Percentiles rank a stretch among this genome's conserved stretches.
These are phyloP conservation scores for Amaranthus tricolor DNA, from an alignment of 179 eudicot genomes.

Conservation along the genomic window DNA sequence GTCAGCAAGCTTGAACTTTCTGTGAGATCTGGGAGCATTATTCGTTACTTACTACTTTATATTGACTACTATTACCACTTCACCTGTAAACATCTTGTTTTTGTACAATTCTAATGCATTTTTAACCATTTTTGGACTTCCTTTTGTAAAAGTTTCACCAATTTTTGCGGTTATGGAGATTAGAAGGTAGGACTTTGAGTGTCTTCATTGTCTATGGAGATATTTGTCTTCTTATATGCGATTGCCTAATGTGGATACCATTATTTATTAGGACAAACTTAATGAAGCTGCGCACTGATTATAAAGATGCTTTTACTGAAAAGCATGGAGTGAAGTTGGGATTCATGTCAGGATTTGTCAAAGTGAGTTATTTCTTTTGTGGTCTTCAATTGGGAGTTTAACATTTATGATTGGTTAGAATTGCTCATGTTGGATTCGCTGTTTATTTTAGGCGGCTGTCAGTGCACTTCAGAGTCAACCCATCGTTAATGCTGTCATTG, in stretches of 20 bases:
- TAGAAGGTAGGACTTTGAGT: neutral
- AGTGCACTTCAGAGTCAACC: conserved; percentile 96
- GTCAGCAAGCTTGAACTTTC: too few relatives aligned
- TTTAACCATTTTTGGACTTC: neutral
- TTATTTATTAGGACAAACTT: conserved; percentile 74
- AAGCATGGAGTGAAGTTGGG: conserved; percentile 99
- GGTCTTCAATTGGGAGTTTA: neutral
- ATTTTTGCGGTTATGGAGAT: neutral
- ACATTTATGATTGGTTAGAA: neutral
- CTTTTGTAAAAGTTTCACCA: neutral
- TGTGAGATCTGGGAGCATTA: too few relatives aligned
- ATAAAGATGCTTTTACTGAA: conserved; percentile 89
- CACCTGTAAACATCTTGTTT: neutral
- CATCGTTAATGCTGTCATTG: conserved; percentile 91
- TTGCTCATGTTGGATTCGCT: conserved; percentile 15
- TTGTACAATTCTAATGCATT: neutral
- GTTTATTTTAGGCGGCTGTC: conserved; percentile 68
- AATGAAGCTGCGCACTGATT: conserved; percentile 98
- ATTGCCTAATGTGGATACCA: conserved; percentile 14
- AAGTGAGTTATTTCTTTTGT: conserved; percentile 42
- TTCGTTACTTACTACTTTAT: neutral
- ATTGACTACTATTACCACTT: neutral
- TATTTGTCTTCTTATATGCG: conserved; percentile 2
- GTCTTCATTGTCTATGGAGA: neutral
- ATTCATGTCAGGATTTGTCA: conserved; percentile 95